A percentile compares a stretch with the other conserved stretches of the same genome.
These are phyloP conservation scores for Firmiana major DNA, from an alignment of 345 rosid genomes.

Conservation along the genomic window DNA sequence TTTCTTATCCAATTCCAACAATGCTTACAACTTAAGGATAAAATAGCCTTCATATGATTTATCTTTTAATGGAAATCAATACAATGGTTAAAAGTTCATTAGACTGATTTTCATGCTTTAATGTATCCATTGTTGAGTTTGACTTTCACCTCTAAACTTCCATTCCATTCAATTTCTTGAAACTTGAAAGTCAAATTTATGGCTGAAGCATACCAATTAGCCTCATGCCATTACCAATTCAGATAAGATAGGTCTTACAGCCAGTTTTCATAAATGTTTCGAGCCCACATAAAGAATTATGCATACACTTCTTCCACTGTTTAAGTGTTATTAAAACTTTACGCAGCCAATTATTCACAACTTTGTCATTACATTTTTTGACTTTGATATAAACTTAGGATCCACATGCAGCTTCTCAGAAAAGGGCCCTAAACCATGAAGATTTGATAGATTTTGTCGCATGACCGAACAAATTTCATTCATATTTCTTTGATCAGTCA, in stretches of 20 bases:
- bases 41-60: background rate
- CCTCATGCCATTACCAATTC: background rate
- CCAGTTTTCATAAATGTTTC: background rate
- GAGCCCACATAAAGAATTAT: no score
- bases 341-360: background rate
- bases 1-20: background rate
- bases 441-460: conserved; percentile 15
- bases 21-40: background rate
- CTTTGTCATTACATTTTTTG: background rate
- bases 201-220: background rate
- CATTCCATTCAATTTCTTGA: no score
- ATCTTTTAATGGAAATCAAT: background rate
- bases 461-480: background rate
- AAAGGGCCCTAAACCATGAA: background rate
- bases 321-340: background rate
- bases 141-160: no score
- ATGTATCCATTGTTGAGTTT: background rate
- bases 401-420: conserved; percentile 4
- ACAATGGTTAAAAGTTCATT: background rate
- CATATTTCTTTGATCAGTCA: background rate
- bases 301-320: background rate
- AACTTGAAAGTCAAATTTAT: background rate
- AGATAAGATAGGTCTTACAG: background rate
- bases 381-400: background rate
- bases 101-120: no score